A percentile compares a stretch with the other conserved stretches of the same genome.
phyloP scores from a whole-genome alignment of 1,139 yeast genomes.

The Pichia sp. region DNA sequence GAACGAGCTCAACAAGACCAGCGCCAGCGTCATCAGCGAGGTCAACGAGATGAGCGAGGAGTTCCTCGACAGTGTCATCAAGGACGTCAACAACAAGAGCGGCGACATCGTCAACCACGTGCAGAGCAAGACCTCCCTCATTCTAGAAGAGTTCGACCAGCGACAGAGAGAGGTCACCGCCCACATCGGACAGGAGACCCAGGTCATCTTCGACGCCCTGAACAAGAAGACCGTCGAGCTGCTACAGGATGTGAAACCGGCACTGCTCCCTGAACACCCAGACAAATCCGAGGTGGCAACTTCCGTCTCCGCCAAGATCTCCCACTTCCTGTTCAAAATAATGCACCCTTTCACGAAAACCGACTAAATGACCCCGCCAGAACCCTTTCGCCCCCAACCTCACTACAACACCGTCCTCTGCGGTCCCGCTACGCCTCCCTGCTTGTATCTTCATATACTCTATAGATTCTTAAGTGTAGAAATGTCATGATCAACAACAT shows the following conservation, averaged over 20 bases:
- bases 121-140: slow-evolving; percentile 35
- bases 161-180: background rate
- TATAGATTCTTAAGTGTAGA: background rate
- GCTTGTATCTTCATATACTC: background rate
- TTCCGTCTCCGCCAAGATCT: background rate
- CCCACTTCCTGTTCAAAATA: background rate
- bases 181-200: background rate
- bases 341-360: slow-evolving; percentile 6
- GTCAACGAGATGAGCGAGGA: slow-evolving; percentile 17
- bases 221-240: slow-evolving; percentile 2
- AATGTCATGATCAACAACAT: background rate
- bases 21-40: slow-evolving; percentile 17
- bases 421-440: background rate
- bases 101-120: slow-evolving; percentile 15
- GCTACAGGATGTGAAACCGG: background rate
- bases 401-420: too few species aligned
- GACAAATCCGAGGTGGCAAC: background rate
- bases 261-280: background rate
- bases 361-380: background rate
- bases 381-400: too few species aligned
- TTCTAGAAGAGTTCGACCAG: slow-evolving; percentile 38
- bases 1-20: slow-evolving; percentile 17
- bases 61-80: background rate
- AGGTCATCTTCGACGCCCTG: slow-evolving; percentile 5
- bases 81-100: slow-evolving; percentile 5